phyloP scores from a whole-genome alignment of 73 alveolate species.

The Paramecium octaurelia region DNA sequence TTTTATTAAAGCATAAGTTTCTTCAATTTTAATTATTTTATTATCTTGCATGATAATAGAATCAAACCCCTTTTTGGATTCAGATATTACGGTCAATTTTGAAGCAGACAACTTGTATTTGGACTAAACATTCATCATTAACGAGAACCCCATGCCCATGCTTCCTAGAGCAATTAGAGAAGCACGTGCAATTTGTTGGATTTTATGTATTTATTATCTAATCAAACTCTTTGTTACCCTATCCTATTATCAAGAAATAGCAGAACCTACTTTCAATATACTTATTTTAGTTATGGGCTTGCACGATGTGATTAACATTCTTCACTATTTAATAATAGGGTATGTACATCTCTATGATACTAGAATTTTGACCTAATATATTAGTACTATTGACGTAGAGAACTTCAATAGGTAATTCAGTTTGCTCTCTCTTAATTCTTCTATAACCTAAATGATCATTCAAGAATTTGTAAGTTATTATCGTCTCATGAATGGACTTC shows the following conservation, averaged over 20 bases:
- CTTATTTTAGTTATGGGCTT: neutral
- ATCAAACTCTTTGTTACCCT: neutral
- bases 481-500: neutral
- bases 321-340: neutral
- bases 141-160: neutral
- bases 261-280: neutral
- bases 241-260: neutral
- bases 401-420: neutral
- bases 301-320: neutral
- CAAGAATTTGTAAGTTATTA: neutral
- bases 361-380: neutral
- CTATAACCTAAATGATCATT: neutral
- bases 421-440: neutral
- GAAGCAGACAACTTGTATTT: neutral
- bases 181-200: neutral
- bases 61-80: neutral
- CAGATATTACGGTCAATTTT: neutral
- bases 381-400: neutral
- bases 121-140: neutral
- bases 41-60: neutral
- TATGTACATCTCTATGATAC: neutral
- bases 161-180: neutral
- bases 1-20: neutral
- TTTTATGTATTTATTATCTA: neutral
- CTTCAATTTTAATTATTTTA: neutral